Conservation (phyloP, 1,139 yeast genomes). For the Candida smagusa region DNA sequence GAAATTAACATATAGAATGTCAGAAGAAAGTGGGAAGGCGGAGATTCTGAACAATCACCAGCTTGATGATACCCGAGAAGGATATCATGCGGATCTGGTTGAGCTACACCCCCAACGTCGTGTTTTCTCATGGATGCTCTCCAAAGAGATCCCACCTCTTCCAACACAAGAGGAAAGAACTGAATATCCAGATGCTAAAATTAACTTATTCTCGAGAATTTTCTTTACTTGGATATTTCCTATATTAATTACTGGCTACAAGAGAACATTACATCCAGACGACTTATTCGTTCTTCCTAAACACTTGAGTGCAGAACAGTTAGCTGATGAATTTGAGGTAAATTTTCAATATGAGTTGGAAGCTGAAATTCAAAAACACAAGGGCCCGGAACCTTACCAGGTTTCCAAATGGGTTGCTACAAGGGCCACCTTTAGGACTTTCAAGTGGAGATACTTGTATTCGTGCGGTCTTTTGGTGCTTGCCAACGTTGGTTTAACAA, state of each 20-base stretch:
- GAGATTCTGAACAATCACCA: too few relatives aligned
- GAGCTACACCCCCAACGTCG: conserved; percentile 11
- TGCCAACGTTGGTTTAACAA: conserved; percentile 16
- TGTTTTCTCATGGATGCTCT: conserved; percentile 14
- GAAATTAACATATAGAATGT: too few relatives aligned
- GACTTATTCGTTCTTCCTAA: conserved; percentile 40
- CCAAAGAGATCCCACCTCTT: conserved; percentile 37
- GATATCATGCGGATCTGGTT: neutral
- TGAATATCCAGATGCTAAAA: conserved; percentile 28
- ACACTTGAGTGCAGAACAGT: conserved; percentile 30
- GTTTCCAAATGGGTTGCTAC: conserved; percentile 14
- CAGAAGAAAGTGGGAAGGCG: too few relatives aligned
- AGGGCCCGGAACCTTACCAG: conserved; percentile 15
- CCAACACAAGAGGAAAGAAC: conserved; percentile 53
- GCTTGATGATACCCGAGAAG: too few relatives aligned
- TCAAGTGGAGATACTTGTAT: conserved; percentile 21
- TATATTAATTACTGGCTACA: conserved; percentile 45
- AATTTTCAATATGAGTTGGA: conserved; percentile 21
- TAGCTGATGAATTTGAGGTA: conserved; percentile 29
- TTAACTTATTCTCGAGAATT: conserved; percentile 32
- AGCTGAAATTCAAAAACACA: conserved; percentile 20
- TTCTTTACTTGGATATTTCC: conserved; percentile 53
- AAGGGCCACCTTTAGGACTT: conserved; percentile 25
- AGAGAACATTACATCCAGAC: conserved; percentile 44
- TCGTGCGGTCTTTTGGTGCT: conserved; percentile 19